phyloP scores from a whole-genome alignment of 1,284 basidiomycete genomes.

The Cutaneotrichosporon mucoides region DNA sequence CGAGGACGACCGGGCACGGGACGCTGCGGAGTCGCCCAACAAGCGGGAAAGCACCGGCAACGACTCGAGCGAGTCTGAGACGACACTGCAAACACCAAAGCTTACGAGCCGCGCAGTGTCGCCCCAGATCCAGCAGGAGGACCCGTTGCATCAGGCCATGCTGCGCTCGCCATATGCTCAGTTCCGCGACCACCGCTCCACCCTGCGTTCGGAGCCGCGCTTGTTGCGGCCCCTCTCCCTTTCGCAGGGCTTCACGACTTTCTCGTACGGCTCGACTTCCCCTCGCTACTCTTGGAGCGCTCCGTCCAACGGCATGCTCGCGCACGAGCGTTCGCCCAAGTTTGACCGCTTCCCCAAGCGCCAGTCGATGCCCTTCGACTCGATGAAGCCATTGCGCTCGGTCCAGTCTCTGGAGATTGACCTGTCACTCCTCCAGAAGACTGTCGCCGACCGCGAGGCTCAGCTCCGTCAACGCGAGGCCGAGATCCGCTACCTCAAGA shows the following conservation, averaged over 20 bases:
- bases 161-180: constrained; percentile 71
- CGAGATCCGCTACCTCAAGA: constrained; percentile 74
- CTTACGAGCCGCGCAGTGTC: constrained; percentile 17
- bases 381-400: constrained; percentile 55
- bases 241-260: constrained; percentile 91
- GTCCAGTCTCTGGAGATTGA: constrained; percentile 80
- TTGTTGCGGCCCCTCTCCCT: constrained; percentile 62
- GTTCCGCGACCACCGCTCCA: constrained; percentile 28
- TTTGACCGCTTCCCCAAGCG: constrained; percentile 32
- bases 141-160: constrained; percentile 91
- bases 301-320: constrained; percentile 17
- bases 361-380: constrained; percentile 28
- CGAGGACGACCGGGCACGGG: constrained; percentile 8
- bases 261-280: constrained; percentile 57
- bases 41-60: constrained; percentile 19
- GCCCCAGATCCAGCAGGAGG: constrained; percentile 37
- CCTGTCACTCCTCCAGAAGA: constrained; percentile 80
- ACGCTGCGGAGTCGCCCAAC: constrained; percentile 4
- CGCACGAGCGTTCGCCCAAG: constrained; percentile 20
- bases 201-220: constrained; percentile 8
- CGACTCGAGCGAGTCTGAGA: constrained; percentile 24
- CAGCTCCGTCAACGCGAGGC: constrained; percentile 72
- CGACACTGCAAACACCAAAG: constrained; percentile 18
- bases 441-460: constrained; percentile 77
- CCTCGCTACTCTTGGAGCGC: constrained; percentile 38